Evolutionary conservation across 2,329 filamentous ascomycete genomes (phyloP), one percentile per base, ranked within the genome.

Genomic region (Phyllosticta citribraziliensis): DNA sequence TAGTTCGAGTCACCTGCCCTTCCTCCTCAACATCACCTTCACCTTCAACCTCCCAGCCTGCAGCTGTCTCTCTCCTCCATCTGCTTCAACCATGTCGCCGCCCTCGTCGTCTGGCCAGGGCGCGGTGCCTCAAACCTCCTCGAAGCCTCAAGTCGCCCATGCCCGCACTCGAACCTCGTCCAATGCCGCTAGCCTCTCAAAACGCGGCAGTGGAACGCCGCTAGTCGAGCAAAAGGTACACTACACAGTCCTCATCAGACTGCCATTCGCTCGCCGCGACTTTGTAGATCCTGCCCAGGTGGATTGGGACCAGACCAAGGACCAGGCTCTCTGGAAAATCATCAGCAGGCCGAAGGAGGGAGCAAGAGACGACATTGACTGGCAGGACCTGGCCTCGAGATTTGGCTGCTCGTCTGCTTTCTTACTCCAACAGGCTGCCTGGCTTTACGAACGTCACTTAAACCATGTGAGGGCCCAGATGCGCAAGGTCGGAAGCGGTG

Each of bases 381-480:
- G 60, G 60, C 33, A 58, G 51, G 60, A 62, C 33, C 35, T 62
- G 70, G 90, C 89, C 55, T 79, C 83, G 58, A 81, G 84, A 54
- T 96, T 97, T 74, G 83, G 92, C 64, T 93, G 97, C 20, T 88
- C 89, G 25, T 84, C 95, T 62, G 83, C 91, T 51, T 97, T 97
- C 70, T 82, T 99, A 33, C 83, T 97, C 17, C 90, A 96, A 71
- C 91, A 99, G 75, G 91, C 91, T 65, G 91, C 91, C 73, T 96
- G 91, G 83, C 83, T 97, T 5, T 96, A 94, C 70, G 92, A 97
- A 72, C 83, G 89, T 57, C 91, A 97, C 76, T 83, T 95, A 27
- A 89, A 89, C 0, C 91, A 97, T 72, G 89, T 97, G 55, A 85
- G 90, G 66, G 91, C 89, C 20, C 91, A 97, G 75, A 91, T 97